Conservation (phyloP, 106 monocot genomes). For the Dendrobium catenatum region DNA sequence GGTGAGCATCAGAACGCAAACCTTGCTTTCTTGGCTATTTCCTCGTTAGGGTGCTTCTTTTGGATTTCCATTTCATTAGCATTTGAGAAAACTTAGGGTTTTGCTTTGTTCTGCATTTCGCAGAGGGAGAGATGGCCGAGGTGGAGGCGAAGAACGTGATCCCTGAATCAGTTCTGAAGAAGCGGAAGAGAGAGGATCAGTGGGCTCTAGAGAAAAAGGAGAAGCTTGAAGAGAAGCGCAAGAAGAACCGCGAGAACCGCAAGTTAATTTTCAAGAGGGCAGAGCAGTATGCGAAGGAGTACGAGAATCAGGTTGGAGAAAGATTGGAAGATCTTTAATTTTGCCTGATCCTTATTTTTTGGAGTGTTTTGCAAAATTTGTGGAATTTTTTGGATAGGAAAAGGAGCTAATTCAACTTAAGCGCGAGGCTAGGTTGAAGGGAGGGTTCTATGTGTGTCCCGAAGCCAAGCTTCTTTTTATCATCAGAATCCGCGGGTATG, state of each 20-base stretch:
- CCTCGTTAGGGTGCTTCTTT: background rate
- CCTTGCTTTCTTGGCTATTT: background rate
- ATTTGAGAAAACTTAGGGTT: background rate
- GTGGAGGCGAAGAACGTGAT: conserved; percentile 24
- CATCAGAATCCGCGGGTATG: conserved; percentile 35
- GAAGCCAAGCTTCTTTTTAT: conserved; percentile 67
- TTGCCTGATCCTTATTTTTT: background rate
- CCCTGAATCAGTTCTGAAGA: conserved; percentile 75
- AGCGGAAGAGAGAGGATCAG: conserved; percentile 53
- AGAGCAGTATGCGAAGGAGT: conserved; percentile 52
- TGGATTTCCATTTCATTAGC: background rate
- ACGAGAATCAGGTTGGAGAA: conserved; percentile 31
- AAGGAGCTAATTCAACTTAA: conserved; percentile 59
- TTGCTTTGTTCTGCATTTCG: background rate
- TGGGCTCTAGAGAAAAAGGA: conserved; percentile 53
- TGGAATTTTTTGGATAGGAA: conserved; percentile 23
- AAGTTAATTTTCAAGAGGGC: conserved; percentile 52
- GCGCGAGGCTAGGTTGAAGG: conserved; percentile 61
- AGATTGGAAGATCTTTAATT: background rate
- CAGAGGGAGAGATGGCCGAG: conserved; percentile 21
- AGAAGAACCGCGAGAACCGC: conserved; percentile 40
- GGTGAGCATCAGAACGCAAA: no score
- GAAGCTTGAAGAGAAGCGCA: conserved; percentile 27
- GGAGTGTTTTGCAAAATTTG: background rate
- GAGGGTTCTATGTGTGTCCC: conserved; percentile 59